Conservation (phyloP, 1,139 yeast genomes). For the Taphrina deformans region DNA sequence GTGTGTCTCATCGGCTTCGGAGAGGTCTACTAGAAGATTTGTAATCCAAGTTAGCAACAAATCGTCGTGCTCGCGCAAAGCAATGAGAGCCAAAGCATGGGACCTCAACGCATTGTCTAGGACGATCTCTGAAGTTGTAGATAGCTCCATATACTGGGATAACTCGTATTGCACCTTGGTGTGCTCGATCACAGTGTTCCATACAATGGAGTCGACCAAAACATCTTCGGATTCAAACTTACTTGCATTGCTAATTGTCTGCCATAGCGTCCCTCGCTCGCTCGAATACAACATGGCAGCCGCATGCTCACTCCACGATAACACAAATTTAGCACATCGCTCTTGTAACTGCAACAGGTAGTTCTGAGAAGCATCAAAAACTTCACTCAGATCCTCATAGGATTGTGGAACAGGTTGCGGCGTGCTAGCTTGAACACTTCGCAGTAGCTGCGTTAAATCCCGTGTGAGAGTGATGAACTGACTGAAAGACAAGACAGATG, state of each 20-base stretch:
- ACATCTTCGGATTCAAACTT: background rate
- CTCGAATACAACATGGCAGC: background rate
- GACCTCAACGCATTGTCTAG: background rate
- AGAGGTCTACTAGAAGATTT: background rate
- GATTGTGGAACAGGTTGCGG: background rate
- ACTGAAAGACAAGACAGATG: slow-evolving; percentile 8
- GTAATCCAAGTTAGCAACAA: slow-evolving; percentile 7
- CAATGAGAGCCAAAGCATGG: background rate
- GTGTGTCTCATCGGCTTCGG: slow-evolving; percentile 7
- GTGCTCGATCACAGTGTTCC: slow-evolving; percentile 10
- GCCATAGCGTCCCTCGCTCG: background rate
- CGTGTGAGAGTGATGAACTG: slow-evolving; percentile 8
- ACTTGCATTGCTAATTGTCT: background rate
- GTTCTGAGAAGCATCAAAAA: background rate
- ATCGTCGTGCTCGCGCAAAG: background rate
- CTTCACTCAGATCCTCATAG: background rate
- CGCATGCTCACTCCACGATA: slow-evolving; percentile 16
- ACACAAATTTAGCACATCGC: background rate
- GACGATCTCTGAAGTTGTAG: slow-evolving; percentile 10
- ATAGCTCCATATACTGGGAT: background rate
- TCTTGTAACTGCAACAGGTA: slow-evolving; percentile 7
- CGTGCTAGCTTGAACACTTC: background rate
- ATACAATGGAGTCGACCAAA: slow-evolving; percentile 10
- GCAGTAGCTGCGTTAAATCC: background rate
- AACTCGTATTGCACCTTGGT: slow-evolving; percentile 12